Evolutionary conservation across 768 basidiomycete genomes (phyloP).

Genomic region (Amanita subjunquillea): DNA sequence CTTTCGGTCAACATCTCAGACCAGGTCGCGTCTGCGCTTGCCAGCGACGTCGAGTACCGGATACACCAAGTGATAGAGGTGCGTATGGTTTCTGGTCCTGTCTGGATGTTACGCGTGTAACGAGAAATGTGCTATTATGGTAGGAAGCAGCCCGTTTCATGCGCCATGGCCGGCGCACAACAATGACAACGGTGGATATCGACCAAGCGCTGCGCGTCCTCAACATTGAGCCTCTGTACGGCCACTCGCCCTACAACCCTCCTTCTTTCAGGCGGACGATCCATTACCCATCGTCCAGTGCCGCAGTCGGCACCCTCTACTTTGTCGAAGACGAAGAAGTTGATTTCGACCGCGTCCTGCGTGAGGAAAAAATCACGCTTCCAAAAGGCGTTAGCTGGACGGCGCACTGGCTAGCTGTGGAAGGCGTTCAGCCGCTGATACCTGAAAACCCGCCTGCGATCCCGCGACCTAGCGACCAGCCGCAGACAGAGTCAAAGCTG

Average conservation of each 20-base stretch:
- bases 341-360: constrained; percentile 85
- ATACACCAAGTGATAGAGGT: constrained; percentile 94
- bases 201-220: constrained; percentile 89
- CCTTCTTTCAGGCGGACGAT: constrained; percentile 52
- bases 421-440: constrained; percentile 94
- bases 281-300: constrained; percentile 34
- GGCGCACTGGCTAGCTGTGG: constrained; percentile 97
- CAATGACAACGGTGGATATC: constrained; percentile 81
- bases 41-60: constrained; percentile 95
- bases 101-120: not conserved
- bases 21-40: constrained; percentile 70
- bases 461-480: constrained; percentile 38
- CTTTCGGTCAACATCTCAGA: constrained; percentile 76
- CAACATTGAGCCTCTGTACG: constrained; percentile 95
- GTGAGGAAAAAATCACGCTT: constrained; percentile 75
- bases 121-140: constrained; percentile 4
- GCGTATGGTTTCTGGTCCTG: constrained; percentile 7
- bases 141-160: constrained; percentile 97
- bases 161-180: constrained; percentile 88
- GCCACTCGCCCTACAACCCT: constrained; percentile 60
- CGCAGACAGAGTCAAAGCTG: constrained; percentile 12
- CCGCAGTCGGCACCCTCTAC: constrained; percentile 66
- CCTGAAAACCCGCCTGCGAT: constrained; percentile 90
- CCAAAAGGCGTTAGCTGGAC: constrained; percentile 81
- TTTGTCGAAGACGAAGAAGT: constrained; percentile 97